Evolutionary conservation across 257 asterid species (phyloP).

Genomic region (Knoxia roxburghii): DNA sequence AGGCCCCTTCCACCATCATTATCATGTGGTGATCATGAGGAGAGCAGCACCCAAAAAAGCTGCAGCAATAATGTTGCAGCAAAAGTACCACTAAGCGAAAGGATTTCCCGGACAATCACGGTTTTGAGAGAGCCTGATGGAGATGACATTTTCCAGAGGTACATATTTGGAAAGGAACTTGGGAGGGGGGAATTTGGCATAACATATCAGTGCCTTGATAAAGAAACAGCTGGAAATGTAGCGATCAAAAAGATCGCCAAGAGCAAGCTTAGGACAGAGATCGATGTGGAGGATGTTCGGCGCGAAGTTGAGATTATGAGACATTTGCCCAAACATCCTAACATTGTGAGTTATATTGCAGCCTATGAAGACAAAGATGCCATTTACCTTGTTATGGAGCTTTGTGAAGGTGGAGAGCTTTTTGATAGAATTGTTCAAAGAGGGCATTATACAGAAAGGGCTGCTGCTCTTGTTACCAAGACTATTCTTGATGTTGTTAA

Average conservation of each 20-base stretch:
- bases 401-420: conserved; percentile 82
- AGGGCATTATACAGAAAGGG: conserved; percentile 86
- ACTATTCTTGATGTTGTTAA: conserved; percentile 77
- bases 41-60: neutral
- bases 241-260: conserved; percentile 87
- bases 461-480: conserved; percentile 65
- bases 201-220: conserved; percentile 56
- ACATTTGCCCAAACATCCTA: conserved; percentile 65
- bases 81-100: neutral
- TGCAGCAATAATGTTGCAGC: neutral
- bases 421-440: conserved; percentile 72
- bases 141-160: conserved; percentile 34
- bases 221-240: conserved; percentile 33
- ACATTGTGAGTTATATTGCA: conserved; percentile 64
- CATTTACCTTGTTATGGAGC: conserved; percentile 76
- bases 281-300: conserved; percentile 75
- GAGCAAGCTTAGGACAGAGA: conserved; percentile 53
- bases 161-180: conserved; percentile 62
- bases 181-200: conserved; percentile 92
- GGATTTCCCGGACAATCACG: conserved; percentile 35
- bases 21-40: neutral
- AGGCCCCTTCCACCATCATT: neutral
- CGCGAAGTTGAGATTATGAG: conserved; percentile 86
- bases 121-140: conserved; percentile 49
- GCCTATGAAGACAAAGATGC: conserved; percentile 78